Conservation (phyloP, 1,139 yeast genomes). For the Arxiozyma telluris region DNA sequence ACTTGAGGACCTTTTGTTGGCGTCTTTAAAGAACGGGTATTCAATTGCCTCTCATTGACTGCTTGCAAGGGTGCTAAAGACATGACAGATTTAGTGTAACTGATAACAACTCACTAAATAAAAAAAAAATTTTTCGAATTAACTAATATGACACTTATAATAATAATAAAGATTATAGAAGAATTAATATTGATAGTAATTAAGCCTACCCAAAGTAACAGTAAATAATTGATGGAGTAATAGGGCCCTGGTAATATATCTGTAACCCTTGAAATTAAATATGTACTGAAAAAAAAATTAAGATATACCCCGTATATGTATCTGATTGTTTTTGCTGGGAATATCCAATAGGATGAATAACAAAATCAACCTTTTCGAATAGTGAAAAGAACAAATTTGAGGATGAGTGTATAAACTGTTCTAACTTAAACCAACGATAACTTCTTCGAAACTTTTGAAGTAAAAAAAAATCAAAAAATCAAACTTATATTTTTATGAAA, state of each 20-base stretch:
- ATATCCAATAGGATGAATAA: no score
- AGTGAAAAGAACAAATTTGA: not conserved
- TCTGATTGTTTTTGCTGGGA: not conserved
- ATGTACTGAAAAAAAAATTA: no score
- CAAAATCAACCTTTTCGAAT: not conserved
- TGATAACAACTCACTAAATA: not conserved
- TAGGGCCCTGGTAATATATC: not conserved
- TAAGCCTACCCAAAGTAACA: not conserved
- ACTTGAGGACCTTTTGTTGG: constrained; percentile 21
- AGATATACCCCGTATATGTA: not conserved
- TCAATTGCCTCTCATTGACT: constrained; percentile 29
- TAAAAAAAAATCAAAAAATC: not conserved
- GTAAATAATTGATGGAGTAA: no score
- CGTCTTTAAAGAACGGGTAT: constrained; percentile 27
- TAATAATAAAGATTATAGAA: no score
- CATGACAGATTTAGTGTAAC: constrained; percentile 6
- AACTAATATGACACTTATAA: not conserved
- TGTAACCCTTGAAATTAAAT: not conserved
- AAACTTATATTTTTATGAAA: not conserved
- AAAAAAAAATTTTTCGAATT: not conserved
- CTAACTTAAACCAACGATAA: not conserved
- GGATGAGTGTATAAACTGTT: not conserved
- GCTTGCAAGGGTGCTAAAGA: constrained; percentile 29
- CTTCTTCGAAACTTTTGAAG: not conserved
- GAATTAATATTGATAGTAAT: not conserved